These are phyloP conservation scores for Tetracladium setigerum DNA, from an alignment of 495 filamentous ascomycete species.

Conservation along the genomic window DNA sequence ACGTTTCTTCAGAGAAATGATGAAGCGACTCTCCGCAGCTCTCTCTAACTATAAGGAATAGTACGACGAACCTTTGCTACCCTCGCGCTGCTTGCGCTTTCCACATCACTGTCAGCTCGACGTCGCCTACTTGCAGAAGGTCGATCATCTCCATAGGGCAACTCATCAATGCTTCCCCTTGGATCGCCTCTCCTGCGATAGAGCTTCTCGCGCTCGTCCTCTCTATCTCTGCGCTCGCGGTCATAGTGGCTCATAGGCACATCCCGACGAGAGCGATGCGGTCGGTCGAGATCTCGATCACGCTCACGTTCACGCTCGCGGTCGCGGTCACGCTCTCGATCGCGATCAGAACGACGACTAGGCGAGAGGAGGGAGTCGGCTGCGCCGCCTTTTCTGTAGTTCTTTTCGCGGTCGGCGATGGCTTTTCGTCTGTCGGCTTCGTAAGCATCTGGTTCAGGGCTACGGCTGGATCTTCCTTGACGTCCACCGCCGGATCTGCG, in stretches of 20 bases:
- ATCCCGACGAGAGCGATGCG: slow-evolving; percentile 29
- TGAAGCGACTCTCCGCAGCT: background rate
- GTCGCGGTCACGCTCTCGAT: slow-evolving; percentile 24
- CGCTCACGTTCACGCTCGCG: slow-evolving; percentile 36
- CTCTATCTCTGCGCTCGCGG: slow-evolving; percentile 38
- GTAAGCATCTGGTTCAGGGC: slow-evolving; percentile 79
- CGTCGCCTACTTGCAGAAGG: slow-evolving; percentile 52
- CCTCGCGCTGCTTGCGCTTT: slow-evolving; percentile 58
- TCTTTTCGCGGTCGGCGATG: slow-evolving; percentile 77
- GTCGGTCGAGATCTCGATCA: slow-evolving; percentile 42
- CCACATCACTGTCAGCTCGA: slow-evolving; percentile 69
- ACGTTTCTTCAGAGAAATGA: no score
- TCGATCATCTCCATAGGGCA: slow-evolving; percentile 81
- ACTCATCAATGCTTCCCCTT: slow-evolving; percentile 65
- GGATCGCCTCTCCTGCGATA: slow-evolving; percentile 78
- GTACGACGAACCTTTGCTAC: slow-evolving; percentile 47
- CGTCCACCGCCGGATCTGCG: slow-evolving; percentile 49
- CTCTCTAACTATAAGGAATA: no score
- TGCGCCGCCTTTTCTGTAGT: slow-evolving; percentile 71
- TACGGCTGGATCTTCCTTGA: slow-evolving; percentile 56
- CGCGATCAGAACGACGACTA: slow-evolving; percentile 34
- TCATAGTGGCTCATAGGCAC: slow-evolving; percentile 29
- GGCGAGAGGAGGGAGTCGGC: slow-evolving; percentile 50
- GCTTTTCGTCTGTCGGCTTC: slow-evolving; percentile 83
- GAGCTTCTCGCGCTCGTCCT: slow-evolving; percentile 58